Base-by-base conservation (phyloP, 352 stramenopile species). In the Plasmopara viticola region DNA sequence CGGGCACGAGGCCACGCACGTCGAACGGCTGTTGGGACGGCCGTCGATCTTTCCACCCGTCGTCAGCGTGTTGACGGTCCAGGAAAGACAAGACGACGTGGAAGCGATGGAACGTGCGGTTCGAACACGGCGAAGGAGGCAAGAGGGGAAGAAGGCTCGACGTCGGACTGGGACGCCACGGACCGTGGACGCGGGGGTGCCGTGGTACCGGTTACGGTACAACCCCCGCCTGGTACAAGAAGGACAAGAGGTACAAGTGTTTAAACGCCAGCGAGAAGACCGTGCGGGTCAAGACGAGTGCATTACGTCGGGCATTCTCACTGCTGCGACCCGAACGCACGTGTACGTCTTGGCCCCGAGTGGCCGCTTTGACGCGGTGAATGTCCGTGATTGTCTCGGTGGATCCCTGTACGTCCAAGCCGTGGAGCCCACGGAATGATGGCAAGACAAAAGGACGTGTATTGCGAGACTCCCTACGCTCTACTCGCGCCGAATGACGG, bases 151-250 rank as follows among this genome's bases (percentile, higher is more conserved):
- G 42, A 56, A 58, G 20, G 3, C 20, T 3, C 20, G 52, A 58
- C 60, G 35, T 34, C 51, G 43, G 45, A 50, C 56, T 43, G 46
- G 53, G 15, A 65, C 57, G 30, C 47, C 48, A 4, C 64, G 38
- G 51, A 65, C 49, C 33, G 45, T 40, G 28, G 10, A 35, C 6
- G 10, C 31, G 25, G 52, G 56, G 44, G 49, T 25, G 13, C 48
- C 29, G 56, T 44, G 49, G 2, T 40, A 45, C 30, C 62, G 74
- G 52, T 57, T 83, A 9, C n/a, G 44, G 14, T 77, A 68, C 46
- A 85, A 80, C 37, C 71, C 72, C 12, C 49, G 41, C 17, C 68
- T 82, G 64, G 56, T 87, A 35, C 67, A 78, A 37, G 77, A 86
- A 52, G 77, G 77, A n/a, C 72, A 86, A 20, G 46, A 74, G 15